Evolutionary conservation across 768 basidiomycete genomes (phyloP).

Genomic region (Lentinula aciculospora): DNA sequence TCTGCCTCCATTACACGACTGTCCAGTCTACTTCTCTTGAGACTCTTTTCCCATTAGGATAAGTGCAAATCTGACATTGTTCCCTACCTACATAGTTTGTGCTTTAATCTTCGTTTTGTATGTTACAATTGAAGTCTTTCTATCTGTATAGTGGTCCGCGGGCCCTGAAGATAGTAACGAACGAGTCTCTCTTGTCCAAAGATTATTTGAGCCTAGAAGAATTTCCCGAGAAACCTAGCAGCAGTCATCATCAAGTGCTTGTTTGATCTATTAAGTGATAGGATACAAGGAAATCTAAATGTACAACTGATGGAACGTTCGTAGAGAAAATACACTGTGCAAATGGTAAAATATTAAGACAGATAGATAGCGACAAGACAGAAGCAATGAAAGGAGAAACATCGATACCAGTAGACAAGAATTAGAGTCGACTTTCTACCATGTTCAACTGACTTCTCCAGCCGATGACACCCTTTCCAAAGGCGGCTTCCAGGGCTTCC

Average conservation of each 20-base stretch:
- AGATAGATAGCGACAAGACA: not conserved
- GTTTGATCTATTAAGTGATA: not conserved
- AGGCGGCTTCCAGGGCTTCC: constrained; percentile 80
- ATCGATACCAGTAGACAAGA: not conserved
- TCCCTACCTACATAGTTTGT: not conserved
- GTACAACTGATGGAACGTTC: not conserved
- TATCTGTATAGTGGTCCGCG: not conserved
- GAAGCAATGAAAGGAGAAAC: not conserved
- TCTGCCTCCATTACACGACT: not conserved
- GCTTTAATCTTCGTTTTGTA: constrained; percentile 2
- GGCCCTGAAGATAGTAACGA: too few species aligned
- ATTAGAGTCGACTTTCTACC: constrained; percentile 48
- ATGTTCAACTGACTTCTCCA: constrained; percentile 55
- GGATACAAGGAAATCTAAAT: not conserved
- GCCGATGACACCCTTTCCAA: constrained; percentile 61
- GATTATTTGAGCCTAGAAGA: too few species aligned
- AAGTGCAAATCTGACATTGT: not conserved
- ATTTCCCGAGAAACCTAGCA: too few species aligned
- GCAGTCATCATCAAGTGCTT: too few species aligned
- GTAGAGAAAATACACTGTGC: not conserved
- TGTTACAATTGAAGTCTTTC: not conserved
- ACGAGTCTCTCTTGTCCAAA: too few species aligned
- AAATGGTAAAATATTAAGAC: not conserved
- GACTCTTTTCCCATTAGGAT: not conserved
- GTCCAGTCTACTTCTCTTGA: not conserved